Conservation (phyloP, 1,284 basidiomycete genomes). For the Apiotrichum porosum region DNA sequence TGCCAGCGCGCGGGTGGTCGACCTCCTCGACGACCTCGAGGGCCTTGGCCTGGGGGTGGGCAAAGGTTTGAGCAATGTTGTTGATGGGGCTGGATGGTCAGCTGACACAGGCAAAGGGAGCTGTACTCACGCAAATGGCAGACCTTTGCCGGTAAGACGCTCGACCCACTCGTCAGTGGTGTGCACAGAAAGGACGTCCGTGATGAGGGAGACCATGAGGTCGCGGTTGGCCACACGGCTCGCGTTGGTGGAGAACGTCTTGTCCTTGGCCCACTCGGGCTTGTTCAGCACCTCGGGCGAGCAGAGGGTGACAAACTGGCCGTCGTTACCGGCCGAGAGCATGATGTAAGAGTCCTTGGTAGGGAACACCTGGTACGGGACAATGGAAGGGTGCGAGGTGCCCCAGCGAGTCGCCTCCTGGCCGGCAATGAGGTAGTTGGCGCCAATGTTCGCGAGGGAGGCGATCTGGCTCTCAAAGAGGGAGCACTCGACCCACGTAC, state of each 20-base stretch:
- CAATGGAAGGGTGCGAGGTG: constrained; percentile 82
- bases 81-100: too few relatives aligned
- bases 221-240: constrained; percentile 71
- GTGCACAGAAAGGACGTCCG: constrained; percentile 57
- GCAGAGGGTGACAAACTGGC: constrained; percentile 58
- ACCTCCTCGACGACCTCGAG: constrained; percentile 60
- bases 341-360: constrained; percentile 86
- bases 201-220: constrained; percentile 68
- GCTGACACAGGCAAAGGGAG: too few relatives aligned
- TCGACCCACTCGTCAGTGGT: constrained; percentile 68
- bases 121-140: constrained; percentile 79
- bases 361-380: constrained; percentile 86
- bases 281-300: constrained; percentile 37
- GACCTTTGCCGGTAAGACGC: constrained; percentile 66
- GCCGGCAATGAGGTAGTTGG: constrained; percentile 84
- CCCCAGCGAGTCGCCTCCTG: constrained; percentile 83
- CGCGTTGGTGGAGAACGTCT: constrained; percentile 67
- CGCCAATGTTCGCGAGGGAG: constrained; percentile 85
- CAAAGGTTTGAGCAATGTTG: constrained; percentile 82
- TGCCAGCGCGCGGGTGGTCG: constrained; percentile 72
- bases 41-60: constrained; percentile 78
- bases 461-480: constrained; percentile 84
- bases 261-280: constrained; percentile 40
- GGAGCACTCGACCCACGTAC: constrained; percentile 85
- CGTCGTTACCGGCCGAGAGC: constrained; percentile 90